These are phyloP conservation scores for Talaromyces marneffei DNA, from an alignment of 2,329 filamentous ascomycete species.

Conservation along the genomic window DNA sequence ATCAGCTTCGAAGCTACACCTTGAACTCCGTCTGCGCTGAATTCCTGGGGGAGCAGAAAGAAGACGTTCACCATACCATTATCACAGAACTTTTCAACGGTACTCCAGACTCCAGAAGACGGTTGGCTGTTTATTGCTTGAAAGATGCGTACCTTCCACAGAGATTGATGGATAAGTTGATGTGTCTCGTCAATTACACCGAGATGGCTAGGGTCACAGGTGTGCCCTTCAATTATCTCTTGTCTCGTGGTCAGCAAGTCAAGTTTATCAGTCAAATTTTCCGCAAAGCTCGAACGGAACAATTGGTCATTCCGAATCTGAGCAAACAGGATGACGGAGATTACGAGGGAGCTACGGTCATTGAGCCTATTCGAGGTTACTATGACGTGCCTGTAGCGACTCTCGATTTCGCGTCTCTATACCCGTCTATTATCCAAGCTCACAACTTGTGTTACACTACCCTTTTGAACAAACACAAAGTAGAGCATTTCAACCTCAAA, in stretches of 20 bases:
- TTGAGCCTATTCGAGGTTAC: conserved; percentile 87
- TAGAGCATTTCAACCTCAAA: conserved; percentile 69
- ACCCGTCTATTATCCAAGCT: conserved; percentile 97
- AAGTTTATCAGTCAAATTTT: conserved; percentile 98
- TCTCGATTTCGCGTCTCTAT: conserved; percentile 96
- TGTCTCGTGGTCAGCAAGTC: conserved; percentile 89
- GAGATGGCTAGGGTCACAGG: conserved; percentile 99
- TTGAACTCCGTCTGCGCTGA: conserved; percentile 93
- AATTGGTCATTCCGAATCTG: conserved; percentile 88
- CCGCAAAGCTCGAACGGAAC: conserved; percentile 87
- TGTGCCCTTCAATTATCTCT: conserved; percentile 90
- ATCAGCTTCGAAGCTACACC: conserved; percentile 93
- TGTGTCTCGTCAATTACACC: conserved; percentile 97
- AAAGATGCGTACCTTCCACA: conserved; percentile 97
- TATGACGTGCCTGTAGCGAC: conserved; percentile 94
- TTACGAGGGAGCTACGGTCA: conserved; percentile 96
- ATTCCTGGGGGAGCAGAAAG: conserved; percentile 94
- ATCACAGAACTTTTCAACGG: conserved; percentile 98
- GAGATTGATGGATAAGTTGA: conserved; percentile 91
- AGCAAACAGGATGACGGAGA: conserved; percentile 72
- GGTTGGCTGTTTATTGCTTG: conserved; percentile 89
- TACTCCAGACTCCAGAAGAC: conserved; percentile 82
- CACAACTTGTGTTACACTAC: conserved; percentile 99
- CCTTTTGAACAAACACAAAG: conserved; percentile 68
- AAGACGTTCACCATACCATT: conserved; percentile 98